These are phyloP conservation scores for Phialemoniopsis sp. DNA, from an alignment of 2,329 filamentous ascomycete genomes.

Conservation along the genomic window DNA sequence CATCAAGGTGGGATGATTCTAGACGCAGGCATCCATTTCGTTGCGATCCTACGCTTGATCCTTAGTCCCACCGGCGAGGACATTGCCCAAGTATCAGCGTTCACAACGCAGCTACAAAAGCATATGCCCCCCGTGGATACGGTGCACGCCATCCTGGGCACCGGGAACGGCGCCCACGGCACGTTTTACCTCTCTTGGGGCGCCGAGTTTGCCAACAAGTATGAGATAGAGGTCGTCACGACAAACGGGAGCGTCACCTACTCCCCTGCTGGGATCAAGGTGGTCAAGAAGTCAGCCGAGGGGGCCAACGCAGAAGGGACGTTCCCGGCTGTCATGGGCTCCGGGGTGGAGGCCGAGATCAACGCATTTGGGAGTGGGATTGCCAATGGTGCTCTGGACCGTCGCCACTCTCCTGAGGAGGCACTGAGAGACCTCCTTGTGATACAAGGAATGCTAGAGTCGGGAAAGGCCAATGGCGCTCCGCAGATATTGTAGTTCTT, in stretches of 20 bases:
- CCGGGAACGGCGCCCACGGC: slow-evolving; percentile 16
- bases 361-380: slow-evolving; percentile 20
- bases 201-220: slow-evolving; percentile 20
- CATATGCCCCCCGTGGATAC: slow-evolving; percentile 65
- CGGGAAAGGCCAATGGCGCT: too few relatives aligned
- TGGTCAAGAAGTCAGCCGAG: slow-evolving; percentile 4
- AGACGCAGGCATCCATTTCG: slow-evolving; percentile 71
- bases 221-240: slow-evolving; percentile 19
- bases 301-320: background rate
- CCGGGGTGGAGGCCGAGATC: slow-evolving; percentile 22
- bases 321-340: slow-evolving; percentile 12
- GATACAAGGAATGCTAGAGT: too few relatives aligned
- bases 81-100: slow-evolving; percentile 47
- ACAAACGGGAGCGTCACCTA: slow-evolving; percentile 20
- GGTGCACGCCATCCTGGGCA: slow-evolving; percentile 48
- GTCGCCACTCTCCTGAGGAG: too few relatives aligned
- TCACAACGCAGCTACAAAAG: slow-evolving; percentile 47
- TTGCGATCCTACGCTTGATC: slow-evolving; percentile 60
- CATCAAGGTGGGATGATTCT: slow-evolving; percentile 75
- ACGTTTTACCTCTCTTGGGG: slow-evolving; percentile 20
- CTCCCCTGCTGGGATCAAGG: slow-evolving; percentile 13
- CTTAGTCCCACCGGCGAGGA: slow-evolving; percentile 43
- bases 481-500: too few relatives aligned
- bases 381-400: too few relatives aligned
- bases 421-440: too few relatives aligned